phyloP scores from a whole-genome alignment of 257 asterid genomes.

The Cinchona pubescens region DNA sequence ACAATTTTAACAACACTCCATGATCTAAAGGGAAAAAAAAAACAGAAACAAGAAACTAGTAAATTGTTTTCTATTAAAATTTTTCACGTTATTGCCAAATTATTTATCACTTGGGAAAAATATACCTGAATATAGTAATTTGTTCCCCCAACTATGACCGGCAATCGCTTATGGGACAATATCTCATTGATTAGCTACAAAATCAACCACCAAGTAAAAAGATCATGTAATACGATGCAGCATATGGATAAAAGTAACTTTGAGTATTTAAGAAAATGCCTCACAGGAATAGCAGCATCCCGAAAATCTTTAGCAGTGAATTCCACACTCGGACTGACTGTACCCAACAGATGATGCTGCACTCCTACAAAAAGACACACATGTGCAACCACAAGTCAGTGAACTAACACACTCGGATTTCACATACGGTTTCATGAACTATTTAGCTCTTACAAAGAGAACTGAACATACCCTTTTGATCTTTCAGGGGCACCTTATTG shows the following conservation, averaged over 20 bases:
- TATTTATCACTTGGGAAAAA: not conserved
- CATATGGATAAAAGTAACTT: not conserved
- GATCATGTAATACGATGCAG: not conserved
- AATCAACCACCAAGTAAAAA: not conserved
- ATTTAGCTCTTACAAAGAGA: not conserved
- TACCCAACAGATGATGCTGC: slow-evolving; percentile 87
- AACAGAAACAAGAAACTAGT: no score
- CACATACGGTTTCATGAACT: not conserved
- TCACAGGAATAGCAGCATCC: slow-evolving; percentile 68
- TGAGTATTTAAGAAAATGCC: slow-evolving; percentile 19
- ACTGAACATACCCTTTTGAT: slow-evolving; percentile 57
- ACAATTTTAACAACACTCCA: not conserved
- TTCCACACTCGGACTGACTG: slow-evolving; percentile 57
- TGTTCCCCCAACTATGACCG: slow-evolving; percentile 98
- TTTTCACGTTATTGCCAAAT: no score
- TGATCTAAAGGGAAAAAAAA: no score
- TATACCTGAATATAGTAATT: slow-evolving; percentile 94
- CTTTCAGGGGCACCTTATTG: slow-evolving; percentile 68
- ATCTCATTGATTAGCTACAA: slow-evolving; percentile 74
- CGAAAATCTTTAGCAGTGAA: slow-evolving; percentile 86
- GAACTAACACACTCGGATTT: not conserved
- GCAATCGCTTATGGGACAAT: slow-evolving; percentile 69
- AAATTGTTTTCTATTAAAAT: no score
- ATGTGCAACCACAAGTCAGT: slow-evolving; percentile 1
- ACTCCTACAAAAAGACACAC: slow-evolving; percentile 50